Conservation (phyloP, 108 stramenopile genomes). For the Nitzschia palea region DNA sequence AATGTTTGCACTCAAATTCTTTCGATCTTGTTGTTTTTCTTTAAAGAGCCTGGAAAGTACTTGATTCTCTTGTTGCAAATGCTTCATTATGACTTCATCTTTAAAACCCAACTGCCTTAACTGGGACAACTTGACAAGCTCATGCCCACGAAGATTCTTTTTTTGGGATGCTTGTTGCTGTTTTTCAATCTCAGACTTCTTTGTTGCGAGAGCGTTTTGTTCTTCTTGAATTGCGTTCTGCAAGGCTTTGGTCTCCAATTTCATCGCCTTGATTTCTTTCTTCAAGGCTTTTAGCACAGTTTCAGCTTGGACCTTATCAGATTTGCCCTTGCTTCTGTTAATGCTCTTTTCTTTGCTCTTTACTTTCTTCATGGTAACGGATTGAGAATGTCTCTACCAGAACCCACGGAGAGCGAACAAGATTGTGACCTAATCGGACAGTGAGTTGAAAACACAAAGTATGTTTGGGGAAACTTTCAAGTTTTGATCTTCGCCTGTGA, state of each 20-base stretch:
- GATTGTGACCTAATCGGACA: too few species aligned
- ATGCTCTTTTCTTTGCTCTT: too few species aligned
- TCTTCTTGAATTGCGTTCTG: neutral
- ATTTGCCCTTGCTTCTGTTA: too few species aligned
- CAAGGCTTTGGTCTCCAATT: constrained; percentile 8
- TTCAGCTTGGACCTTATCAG: neutral
- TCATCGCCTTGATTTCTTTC: constrained; percentile 1
- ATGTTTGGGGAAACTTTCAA: too few species aligned
- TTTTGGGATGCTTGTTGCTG: neutral
- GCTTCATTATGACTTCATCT: neutral
- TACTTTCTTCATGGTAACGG: too few species aligned
- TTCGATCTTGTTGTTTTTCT: constrained; percentile 12
- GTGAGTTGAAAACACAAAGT: too few species aligned
- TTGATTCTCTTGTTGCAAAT: neutral
- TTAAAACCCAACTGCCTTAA: constrained; percentile 12
- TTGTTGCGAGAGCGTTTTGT: neutral
- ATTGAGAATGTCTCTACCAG: too few species aligned
- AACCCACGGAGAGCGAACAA: too few species aligned
- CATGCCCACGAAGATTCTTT: constrained; percentile 10
- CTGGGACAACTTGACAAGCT: constrained; percentile 3
- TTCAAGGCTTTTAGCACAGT: neutral
- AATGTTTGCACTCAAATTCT: constrained; percentile 4
- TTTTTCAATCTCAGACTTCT: neutral
- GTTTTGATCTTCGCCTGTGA: too few species aligned
- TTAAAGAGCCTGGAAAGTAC: neutral